phyloP scores from a whole-genome alignment of 495 filamentous ascomycete genomes.

The Penicillium roqueforti region DNA sequence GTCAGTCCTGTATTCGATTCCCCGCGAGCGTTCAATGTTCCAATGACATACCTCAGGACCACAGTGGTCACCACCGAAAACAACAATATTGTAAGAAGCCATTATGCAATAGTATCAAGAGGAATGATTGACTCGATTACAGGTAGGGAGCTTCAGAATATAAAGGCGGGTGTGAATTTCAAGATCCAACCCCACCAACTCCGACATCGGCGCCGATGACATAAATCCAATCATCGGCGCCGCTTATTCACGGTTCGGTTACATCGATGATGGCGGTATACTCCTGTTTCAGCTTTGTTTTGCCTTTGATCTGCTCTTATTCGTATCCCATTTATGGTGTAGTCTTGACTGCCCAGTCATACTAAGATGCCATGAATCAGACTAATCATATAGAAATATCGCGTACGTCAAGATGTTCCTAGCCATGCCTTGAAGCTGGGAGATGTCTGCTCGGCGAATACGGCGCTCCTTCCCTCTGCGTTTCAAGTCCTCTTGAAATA shows the following conservation, averaged over 20 bases:
- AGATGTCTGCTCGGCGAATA: too few relatives aligned
- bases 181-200: conserved; percentile 25
- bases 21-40: neutral
- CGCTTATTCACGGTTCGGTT: conserved; percentile 8
- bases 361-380: too few relatives aligned
- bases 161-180: conserved; percentile 26
- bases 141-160: conserved; percentile 16
- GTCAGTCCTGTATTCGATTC: conserved; percentile 8
- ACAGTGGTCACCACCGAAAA: conserved; percentile 86
- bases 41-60: conserved; percentile 75
- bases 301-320: too few relatives aligned
- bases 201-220: conserved; percentile 28
- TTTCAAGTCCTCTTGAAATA: too few relatives aligned
- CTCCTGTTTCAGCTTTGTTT: too few relatives aligned
- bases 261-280: too few relatives aligned
- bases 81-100: conserved; percentile 55
- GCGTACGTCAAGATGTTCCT: too few relatives aligned
- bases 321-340: too few relatives aligned
- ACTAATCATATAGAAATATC: too few relatives aligned
- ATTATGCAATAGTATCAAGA: conserved; percentile 25
- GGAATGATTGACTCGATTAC: conserved; percentile 14
- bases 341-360: too few relatives aligned
- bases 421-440: too few relatives aligned
- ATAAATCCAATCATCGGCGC: conserved; percentile 1
- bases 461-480: too few relatives aligned